Evolutionary conservation across 2,329 filamentous ascomycete species (phyloP).

Genomic region (Colletotrichum tropicale): DNA sequence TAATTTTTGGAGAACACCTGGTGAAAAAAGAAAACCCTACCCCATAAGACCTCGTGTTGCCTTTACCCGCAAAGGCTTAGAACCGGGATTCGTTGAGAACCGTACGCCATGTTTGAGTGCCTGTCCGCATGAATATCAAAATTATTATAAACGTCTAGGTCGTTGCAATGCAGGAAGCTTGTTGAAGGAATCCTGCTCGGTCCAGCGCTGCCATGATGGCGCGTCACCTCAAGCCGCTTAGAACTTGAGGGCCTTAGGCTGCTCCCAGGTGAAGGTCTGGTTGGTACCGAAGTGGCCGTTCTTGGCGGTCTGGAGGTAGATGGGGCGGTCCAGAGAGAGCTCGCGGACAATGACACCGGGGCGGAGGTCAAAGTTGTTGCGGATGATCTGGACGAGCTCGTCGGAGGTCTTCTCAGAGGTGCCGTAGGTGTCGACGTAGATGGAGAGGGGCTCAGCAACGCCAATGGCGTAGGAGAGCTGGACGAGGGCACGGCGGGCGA

Average conservation of each 20-base stretch:
- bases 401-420: slow-evolving; percentile 89
- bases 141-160: slow-evolving; percentile 24
- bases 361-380: slow-evolving; percentile 95
- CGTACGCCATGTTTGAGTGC: slow-evolving; percentile 22
- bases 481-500: slow-evolving; percentile 91
- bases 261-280: slow-evolving; percentile 97
- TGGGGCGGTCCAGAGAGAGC: slow-evolving; percentile 91
- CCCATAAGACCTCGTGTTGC: slow-evolving; percentile 12
- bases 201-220: neutral
- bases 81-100: slow-evolving; percentile 26
- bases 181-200: slow-evolving; percentile 23
- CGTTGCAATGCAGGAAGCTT: slow-evolving; percentile 24
- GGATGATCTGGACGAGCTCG: slow-evolving; percentile 94
- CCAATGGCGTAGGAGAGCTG: slow-evolving; percentile 99
- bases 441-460: slow-evolving; percentile 95
- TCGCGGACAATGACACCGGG: slow-evolving; percentile 99
- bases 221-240: slow-evolving; percentile 55
- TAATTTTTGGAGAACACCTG: slow-evolving; percentile 12
- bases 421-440: slow-evolving; percentile 98
- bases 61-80: slow-evolving; percentile 22
- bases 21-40: neutral
- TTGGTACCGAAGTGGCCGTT: slow-evolving; percentile 98
- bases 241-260: slow-evolving; percentile 93
- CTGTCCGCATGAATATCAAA: slow-evolving; percentile 21
- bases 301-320: slow-evolving; percentile 99